phyloP scores from a whole-genome alignment of 2,329 filamentous ascomycete species.

The Colletotrichum liaoningense region DNA sequence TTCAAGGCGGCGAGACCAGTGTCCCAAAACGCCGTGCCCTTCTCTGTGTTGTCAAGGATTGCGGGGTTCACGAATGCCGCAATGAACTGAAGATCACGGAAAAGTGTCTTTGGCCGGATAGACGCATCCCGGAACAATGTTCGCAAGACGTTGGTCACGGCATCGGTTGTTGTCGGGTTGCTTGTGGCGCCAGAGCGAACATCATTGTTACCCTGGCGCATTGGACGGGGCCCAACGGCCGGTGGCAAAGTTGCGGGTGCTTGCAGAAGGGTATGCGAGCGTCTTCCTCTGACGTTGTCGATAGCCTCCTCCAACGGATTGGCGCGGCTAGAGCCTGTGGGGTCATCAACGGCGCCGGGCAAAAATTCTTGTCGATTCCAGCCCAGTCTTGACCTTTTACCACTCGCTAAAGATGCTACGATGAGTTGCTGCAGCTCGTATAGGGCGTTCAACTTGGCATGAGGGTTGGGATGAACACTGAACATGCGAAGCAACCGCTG shows the following conservation, averaged over 20 bases:
- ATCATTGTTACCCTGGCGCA: slow-evolving; percentile 58
- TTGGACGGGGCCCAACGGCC: slow-evolving; percentile 43
- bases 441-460: slow-evolving; percentile 84
- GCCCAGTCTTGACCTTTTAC: slow-evolving; percentile 44
- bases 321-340: slow-evolving; percentile 47
- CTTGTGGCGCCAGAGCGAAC: slow-evolving; percentile 61
- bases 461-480: slow-evolving; percentile 88
- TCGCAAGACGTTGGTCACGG: slow-evolving; percentile 74
- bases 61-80: slow-evolving; percentile 72
- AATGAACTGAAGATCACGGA: slow-evolving; percentile 83
- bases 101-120: slow-evolving; percentile 82
- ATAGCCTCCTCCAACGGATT: slow-evolving; percentile 74
- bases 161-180: slow-evolving; percentile 67
- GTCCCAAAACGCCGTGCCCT: slow-evolving; percentile 88
- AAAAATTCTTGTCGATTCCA: slow-evolving; percentile 50
- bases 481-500: slow-evolving; percentile 85
- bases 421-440: slow-evolving; percentile 87
- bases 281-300: slow-evolving; percentile 76
- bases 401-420: slow-evolving; percentile 68
- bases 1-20: slow-evolving; percentile 88
- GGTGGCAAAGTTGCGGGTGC: slow-evolving; percentile 47
- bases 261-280: slow-evolving; percentile 65
- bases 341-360: slow-evolving; percentile 47
- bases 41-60: slow-evolving; percentile 71
- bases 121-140: slow-evolving; percentile 74